Base-by-base conservation (phyloP, 2,329 filamentous ascomycete genomes). In the Epichloe amarillans region DNA sequence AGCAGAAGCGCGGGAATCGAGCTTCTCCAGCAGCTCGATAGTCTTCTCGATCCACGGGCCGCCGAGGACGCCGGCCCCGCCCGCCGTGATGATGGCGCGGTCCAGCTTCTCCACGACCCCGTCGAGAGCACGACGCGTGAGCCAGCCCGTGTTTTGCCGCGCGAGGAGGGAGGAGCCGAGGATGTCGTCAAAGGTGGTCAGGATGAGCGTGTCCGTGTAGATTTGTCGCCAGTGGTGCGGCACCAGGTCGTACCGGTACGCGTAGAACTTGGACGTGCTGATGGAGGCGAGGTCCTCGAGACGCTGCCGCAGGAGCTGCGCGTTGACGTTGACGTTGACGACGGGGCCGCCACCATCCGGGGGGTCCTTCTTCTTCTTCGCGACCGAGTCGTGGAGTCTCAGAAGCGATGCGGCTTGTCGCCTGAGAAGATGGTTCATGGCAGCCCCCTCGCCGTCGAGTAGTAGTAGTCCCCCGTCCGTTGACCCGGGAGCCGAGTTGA, bases 41-140 rank as follows among this genome's bases (percentile, higher is more conserved):
- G 74, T 72, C 41, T 66, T 61, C 51, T 83, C 73, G 44, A 83
- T 72, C 64, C 75, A 79, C 3, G 12, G 46, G 19, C 66, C 61
- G 7, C 77, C 75, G 50, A 86, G 71, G 1, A 62, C 55, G 0
- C 75, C 72, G 1, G 79, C 78, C 0, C 77, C 84, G 1, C 85
- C 86, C 0, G 86, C 79, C 50, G 89, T 76, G 44, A 95, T 87
- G 43, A 94, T 66, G 0, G 85, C 83, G 64, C 82, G 80, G 59
- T 96, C 90, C 2, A 97, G 73, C 1, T 75, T 68, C 49, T 75
- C 73, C 36, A 95, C 76, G 2, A 85, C 71, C 2, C 72, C 64
- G 36, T 78, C 72, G 4, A 89, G 61, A 3, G 54, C 49, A 8
- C 50, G 47, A 30, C 59, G 57, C 6, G 56, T 51, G 2, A 56